phyloP scores from a whole-genome alignment of 495 filamentous ascomycete species.

The Tirmania nivea region DNA sequence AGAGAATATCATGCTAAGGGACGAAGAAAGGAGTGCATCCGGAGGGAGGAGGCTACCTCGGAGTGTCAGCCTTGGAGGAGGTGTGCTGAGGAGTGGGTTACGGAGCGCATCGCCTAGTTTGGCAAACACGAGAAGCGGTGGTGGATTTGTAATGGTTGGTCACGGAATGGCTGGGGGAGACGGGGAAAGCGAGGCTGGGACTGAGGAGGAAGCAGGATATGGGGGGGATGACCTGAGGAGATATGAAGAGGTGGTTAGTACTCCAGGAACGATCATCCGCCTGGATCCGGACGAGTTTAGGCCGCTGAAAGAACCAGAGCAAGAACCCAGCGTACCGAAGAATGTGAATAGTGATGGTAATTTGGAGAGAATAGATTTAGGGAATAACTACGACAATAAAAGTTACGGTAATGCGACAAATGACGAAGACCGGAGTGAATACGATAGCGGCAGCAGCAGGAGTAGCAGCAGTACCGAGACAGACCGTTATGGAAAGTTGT shows the following conservation, averaged over 20 bases:
- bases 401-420: no score
- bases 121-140: not conserved
- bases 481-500: no score
- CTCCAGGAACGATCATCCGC: not conserved
- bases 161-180: not conserved
- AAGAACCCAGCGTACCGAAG: no score
- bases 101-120: not conserved
- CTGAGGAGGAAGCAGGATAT: not conserved
- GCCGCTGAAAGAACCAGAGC: not conserved
- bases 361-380: not conserved
- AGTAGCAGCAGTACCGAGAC: no score
- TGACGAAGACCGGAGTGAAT: no score
- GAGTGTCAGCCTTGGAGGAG: not conserved
- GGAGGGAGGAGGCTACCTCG: not conserved
- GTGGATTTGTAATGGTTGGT: not conserved
- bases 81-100: not conserved
- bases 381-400: not conserved
- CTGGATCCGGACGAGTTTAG: not conserved
- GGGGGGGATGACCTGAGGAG: not conserved
- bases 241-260: not conserved
- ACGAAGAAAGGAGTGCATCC: not conserved
- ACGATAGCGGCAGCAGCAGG: no score
- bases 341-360: not conserved
- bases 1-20: not conserved
- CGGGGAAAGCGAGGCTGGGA: not conserved